Base-by-base conservation (phyloP, 2,329 filamentous ascomycete species). In the Amesomyces nigricolor region DNA sequence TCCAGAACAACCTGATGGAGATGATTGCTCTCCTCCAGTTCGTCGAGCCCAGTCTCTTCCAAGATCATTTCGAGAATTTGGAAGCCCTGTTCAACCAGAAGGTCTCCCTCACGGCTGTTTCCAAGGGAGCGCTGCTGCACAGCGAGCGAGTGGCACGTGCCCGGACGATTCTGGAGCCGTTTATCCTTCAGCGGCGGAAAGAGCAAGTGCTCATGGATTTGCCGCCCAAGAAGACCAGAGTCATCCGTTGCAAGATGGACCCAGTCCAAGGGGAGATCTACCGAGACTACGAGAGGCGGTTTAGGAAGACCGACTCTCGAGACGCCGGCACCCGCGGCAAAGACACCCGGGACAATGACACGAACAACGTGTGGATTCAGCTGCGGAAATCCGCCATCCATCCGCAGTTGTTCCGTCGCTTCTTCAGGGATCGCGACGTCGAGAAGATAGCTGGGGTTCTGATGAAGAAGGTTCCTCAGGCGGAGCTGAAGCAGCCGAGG, bases 1-100 rank as follows among this genome's bases (percentile, higher is more conserved):
- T 99, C 2, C 89, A 95, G 69, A 95, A 99, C 73, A 97, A 97
- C 68, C 76, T 99, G 17, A 86, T 92, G 67, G 94, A 99, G 72
- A 82, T 99, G 65, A 87, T 91, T 40, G 88, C 91, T 2, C 81
- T 99, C 13, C 80, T 99, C 11, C 89, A 87, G n/a, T 97, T 99
- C 67, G 91, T 99, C 65, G 87, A 97, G 70, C 94, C 94, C 0
- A 74, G 81, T 7, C 80, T 97, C 37, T 99, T 99, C 69, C 76
- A 81, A 9, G 81, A 86, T 37, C 84, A 87, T 60, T 83, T 87
- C 64, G 85, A 94, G 8, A 83, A 91, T 58, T 78, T 99, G n/a
- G 79, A 87, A 55, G 87, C 85, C 51, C 87, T 97, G 47, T 99
- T 99, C 73, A 90, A 89, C 62, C 88, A 95, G 67, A 96, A 95